A percentile compares a stretch with the other conserved stretches of the same genome.
These are phyloP conservation scores for Salicornia ramosissima DNA, from an alignment of 148 eudicot species.

Conservation along the genomic window DNA sequence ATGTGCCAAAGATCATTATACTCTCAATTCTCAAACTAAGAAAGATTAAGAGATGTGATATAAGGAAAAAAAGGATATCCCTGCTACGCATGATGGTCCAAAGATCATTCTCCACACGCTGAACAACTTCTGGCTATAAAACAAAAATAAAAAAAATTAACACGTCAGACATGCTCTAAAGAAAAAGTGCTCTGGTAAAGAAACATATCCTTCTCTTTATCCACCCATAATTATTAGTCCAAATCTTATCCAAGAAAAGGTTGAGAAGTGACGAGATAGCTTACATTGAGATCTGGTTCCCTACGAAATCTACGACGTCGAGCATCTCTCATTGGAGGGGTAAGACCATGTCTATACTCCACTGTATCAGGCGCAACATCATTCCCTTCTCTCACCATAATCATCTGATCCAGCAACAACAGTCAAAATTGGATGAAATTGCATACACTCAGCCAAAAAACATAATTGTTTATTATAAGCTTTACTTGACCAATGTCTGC, in stretches of 20 bases:
- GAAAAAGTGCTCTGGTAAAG: no score
- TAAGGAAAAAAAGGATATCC: conserved; percentile 63
- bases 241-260: not conserved
- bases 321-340: no score
- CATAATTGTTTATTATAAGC: conserved; percentile 10
- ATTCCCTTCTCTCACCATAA: conserved; percentile 72
- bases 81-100: conserved; percentile 82
- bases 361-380: conserved; percentile 82
- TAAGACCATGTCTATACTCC: no score
- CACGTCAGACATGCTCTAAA: no score
- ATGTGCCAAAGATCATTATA: no score
- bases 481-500: conserved; percentile 97
- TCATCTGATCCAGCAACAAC: conserved; percentile 52
- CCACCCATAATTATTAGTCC: not conserved
- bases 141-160: no score
- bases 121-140: no score
- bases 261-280: conserved; percentile 6
- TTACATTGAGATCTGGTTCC: conserved; percentile 87
- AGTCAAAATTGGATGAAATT: conserved; percentile 20
- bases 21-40: no score
- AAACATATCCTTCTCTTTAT: not conserved
- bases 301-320: conserved; percentile 92
- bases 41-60: conserved; percentile 1
- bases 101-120: conserved; percentile 77
- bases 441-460: conserved; percentile 9